Evolutionary conservation across 805 yeast species (phyloP).

Genomic region (Nakazawaea anatomiae): DNA sequence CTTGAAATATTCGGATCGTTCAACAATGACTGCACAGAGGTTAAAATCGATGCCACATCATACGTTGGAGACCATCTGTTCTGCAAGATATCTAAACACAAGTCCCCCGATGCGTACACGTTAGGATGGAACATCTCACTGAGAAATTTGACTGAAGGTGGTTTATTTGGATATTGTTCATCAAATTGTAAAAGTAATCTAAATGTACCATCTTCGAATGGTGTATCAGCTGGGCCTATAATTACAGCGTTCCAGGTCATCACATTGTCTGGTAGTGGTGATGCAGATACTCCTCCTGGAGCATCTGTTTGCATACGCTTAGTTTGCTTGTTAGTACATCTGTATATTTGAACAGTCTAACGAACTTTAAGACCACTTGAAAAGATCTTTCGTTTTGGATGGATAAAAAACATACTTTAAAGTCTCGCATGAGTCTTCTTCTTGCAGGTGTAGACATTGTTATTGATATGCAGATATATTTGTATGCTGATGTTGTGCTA

Average conservation of each 20-base stretch:
- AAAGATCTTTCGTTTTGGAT: not conserved
- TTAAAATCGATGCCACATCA: conserved; percentile 91
- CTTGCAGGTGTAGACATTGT: conserved; percentile 97
- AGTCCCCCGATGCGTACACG: conserved; percentile 91
- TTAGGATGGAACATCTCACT: conserved; percentile 98
- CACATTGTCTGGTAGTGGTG: conserved; percentile 94
- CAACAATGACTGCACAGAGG: conserved; percentile 84
- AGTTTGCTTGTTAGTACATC: too few relatives aligned
- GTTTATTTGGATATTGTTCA: conserved; percentile 96
- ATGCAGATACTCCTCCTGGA: conserved; percentile 96
- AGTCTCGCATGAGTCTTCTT: conserved; percentile 97
- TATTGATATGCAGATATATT: not conserved
- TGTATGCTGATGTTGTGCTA: not conserved
- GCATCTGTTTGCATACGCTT: conserved; percentile 96
- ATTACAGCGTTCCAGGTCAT: conserved; percentile 98
- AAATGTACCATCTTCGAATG: conserved; percentile 97
- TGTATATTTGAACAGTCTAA: too few relatives aligned
- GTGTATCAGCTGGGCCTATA: conserved; percentile 96
- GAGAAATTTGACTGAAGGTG: conserved; percentile 86
- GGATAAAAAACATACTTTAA: conserved; percentile 51
- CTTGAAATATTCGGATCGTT: conserved; percentile 96
- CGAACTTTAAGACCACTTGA: too few relatives aligned
- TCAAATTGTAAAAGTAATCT: conserved; percentile 81
- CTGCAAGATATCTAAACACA: conserved; percentile 92
- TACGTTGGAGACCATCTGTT: conserved; percentile 98